Evolutionary conservation across 305 asterid genomes (phyloP), one percentile per base, ranked within the genome.

Genomic region (Solanum aculeatissimum): DNA sequence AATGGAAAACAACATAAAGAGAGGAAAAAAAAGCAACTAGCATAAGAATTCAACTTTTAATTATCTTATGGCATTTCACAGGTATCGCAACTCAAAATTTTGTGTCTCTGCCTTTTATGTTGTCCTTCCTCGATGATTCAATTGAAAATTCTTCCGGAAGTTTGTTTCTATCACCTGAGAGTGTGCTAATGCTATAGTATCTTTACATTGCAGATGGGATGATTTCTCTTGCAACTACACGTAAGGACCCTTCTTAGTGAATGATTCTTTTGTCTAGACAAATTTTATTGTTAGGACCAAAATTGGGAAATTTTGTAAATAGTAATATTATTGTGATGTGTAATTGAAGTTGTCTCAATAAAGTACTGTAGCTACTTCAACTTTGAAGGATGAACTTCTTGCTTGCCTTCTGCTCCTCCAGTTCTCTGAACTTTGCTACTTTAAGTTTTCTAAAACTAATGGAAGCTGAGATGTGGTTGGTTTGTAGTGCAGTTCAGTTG

Each of bases 181-280:
- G 66, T 29, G 40, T 53, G 82, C 82, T 78, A 49, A 78, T 78
- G 13, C 16, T 51, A 51, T 18, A 51, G 82, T 78, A 29, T 78
- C 43, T 29, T 78, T 16, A 53, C 55, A 53, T 84, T 90, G 92
- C 97, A 95, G 98, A 93, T 93, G 97, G 97, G 79, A 84, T 93
- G 88, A 88, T 93, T 83, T 87, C 89, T 54, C 72, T 94, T 87
- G 92, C 90, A 49, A 94, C 97, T 71, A 95, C 98, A 62, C 85
- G 98, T 94, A 92, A 90, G 97, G 90, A n/a, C 60, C 42, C 69
- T 79, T 57, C 70, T 63, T 78, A 35, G 27, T 43, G 84, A 63
- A 53, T 54, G 32, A 58, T 83, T 81, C 27, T 14, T 47, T 19
- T 71, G 45, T 42, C 29, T 16, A 10, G 45, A 63, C 49, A 78